Percentiles rank a stretch among this genome's conserved stretches.
These are phyloP conservation scores for Ophiostoma pallidulum DNA, from an alignment of 2,329 filamentous ascomycete genomes.

Conservation along the genomic window DNA sequence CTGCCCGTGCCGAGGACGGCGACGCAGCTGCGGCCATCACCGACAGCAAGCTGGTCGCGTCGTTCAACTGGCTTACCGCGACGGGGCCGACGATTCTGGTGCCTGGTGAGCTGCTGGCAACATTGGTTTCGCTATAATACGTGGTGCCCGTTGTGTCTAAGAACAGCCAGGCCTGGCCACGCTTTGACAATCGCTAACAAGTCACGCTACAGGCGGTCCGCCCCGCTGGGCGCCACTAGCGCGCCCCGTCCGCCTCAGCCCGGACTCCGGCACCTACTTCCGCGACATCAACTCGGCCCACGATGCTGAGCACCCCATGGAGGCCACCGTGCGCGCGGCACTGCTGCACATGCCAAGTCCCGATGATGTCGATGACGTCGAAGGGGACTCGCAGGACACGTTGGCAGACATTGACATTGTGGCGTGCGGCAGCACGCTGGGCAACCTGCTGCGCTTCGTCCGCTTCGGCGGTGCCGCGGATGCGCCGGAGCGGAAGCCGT, in stretches of 20 bases:
- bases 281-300: slow-evolving; percentile 45
- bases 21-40: slow-evolving; percentile 15
- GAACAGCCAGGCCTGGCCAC: not conserved
- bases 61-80: slow-evolving; percentile 29
- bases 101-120: slow-evolving; percentile 28
- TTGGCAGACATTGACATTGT: slow-evolving; percentile 42
- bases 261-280: slow-evolving; percentile 41
- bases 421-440: slow-evolving; percentile 51
- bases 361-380: no score
- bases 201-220: slow-evolving; percentile 39
- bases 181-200: not conserved
- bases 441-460: slow-evolving; percentile 35
- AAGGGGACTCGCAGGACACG: slow-evolving; percentile 25
- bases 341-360: no score
- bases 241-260: slow-evolving; percentile 24
- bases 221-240: slow-evolving; percentile 38
- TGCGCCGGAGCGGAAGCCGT: not conserved
- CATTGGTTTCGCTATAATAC: no score
- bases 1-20: slow-evolving; percentile 12
- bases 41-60: slow-evolving; percentile 22
- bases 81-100: slow-evolving; percentile 22
- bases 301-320: slow-evolving; percentile 39
- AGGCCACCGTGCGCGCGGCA: slow-evolving; percentile 35
- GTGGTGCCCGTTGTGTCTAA: no score
- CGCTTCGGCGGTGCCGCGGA: not conserved